Evolutionary conservation across 345 rosid genomes (phyloP).

Genomic region (Salix arbutifolia): DNA sequence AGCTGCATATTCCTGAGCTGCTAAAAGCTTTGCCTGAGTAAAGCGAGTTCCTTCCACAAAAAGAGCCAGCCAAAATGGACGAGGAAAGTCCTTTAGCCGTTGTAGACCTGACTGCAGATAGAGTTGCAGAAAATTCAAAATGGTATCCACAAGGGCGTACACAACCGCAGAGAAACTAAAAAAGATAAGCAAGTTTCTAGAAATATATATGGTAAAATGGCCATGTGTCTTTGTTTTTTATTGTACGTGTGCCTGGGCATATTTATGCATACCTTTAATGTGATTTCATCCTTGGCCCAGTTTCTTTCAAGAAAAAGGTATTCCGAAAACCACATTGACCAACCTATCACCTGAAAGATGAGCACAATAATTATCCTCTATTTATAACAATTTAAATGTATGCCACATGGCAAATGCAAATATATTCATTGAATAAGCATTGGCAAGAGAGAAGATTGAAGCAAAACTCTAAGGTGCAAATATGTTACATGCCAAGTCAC

Average conservation of each 20-base stretch:
- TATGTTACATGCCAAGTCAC: not conserved
- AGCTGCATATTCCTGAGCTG: constrained; percentile 94
- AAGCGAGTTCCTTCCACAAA: constrained; percentile 99
- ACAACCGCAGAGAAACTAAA: not conserved
- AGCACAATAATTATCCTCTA: not conserved
- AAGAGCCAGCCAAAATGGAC: constrained; percentile 96
- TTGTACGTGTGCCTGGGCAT: not conserved
- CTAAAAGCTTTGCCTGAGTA: constrained; percentile 91
- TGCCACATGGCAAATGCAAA: not conserved
- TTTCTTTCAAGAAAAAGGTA: constrained; percentile 87
- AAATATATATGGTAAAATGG: too few relatives aligned
- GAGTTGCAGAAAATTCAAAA: constrained; percentile 1
- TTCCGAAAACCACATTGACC: constrained; percentile 99
- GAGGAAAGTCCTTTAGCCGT: constrained; percentile 74
- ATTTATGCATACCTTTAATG: constrained; percentile 48
- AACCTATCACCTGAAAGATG: constrained; percentile 79
- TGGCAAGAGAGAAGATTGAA: not conserved
- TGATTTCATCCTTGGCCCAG: constrained; percentile 96
- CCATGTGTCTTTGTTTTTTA: not conserved
- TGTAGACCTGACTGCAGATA: constrained; percentile 79
- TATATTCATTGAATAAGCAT: not conserved
- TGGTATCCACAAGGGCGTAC: not conserved
- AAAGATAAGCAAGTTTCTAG: not conserved
- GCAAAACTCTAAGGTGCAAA: not conserved
- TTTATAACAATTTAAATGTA: not conserved